phyloP scores from a whole-genome alignment of 2,329 filamentous ascomycete genomes.

The Penicillium sp. region DNA sequence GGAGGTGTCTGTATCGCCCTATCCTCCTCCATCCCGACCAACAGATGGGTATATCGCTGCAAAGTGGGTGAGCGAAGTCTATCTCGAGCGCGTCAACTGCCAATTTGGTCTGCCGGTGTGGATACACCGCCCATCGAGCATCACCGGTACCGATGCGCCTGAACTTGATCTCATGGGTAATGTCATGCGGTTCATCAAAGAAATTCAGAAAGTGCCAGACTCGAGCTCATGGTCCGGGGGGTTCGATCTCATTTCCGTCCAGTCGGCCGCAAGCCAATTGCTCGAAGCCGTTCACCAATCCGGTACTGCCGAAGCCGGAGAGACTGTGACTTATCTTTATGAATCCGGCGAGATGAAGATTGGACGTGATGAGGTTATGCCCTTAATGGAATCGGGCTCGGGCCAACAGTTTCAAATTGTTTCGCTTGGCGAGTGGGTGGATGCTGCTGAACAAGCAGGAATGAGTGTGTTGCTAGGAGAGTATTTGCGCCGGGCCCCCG shows the following conservation, averaged over 20 bases:
- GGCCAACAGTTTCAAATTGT: constrained; percentile 10
- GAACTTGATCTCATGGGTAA: constrained; percentile 22
- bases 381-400: constrained; percentile 11
- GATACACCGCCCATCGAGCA: constrained; percentile 32
- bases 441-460: constrained; percentile 16
- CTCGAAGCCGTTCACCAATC: constrained; percentile 9
- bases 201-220: constrained; percentile 15
- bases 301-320: background rate
- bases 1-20: constrained; percentile 11
- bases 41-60: constrained; percentile 35
- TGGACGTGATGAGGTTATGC: constrained; percentile 13
- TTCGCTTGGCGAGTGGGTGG: constrained; percentile 15
- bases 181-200: constrained; percentile 15
- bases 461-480: constrained; percentile 18
- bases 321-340: constrained; percentile 4
- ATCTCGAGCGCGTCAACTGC: constrained; percentile 30
- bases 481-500: constrained; percentile 15
- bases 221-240: constrained; percentile 15
- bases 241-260: constrained; percentile 20
- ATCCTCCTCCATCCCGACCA: constrained; percentile 26
- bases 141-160: constrained; percentile 16
- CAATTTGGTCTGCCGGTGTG: constrained; percentile 20
- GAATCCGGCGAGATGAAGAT: constrained; percentile 18
- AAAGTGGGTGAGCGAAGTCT: constrained; percentile 41
- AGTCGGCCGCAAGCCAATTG: constrained; percentile 16